Percentiles rank a stretch among this genome's conserved stretches.
phyloP scores from a whole-genome alignment of 1,284 basidiomycete genomes.

The Ustilago esculenta region DNA sequence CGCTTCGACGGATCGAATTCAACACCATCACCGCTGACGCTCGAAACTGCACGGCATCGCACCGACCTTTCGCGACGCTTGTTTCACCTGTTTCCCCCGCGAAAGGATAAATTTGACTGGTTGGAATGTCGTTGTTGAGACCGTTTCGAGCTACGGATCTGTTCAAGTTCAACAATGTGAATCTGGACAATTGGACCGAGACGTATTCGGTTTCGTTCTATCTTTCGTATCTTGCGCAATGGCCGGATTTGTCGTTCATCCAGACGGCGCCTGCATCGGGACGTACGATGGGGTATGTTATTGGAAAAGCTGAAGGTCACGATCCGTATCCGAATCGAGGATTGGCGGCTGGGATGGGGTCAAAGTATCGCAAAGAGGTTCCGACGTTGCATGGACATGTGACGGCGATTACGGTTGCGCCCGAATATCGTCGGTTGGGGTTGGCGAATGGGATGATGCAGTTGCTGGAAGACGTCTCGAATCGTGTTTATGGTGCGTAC shows the following conservation, averaged over 20 bases:
- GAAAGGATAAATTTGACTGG: too few relatives aligned
- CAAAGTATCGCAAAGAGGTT: slow-evolving; percentile 1
- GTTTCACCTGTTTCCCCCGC: too few relatives aligned
- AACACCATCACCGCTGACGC: too few relatives aligned
- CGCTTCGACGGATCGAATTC: too few relatives aligned
- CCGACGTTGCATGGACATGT: slow-evolving; percentile 73
- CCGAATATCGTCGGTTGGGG: slow-evolving; percentile 84
- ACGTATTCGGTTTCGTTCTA: slow-evolving; percentile 89
- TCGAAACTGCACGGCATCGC: too few relatives aligned
- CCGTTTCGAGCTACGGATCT: slow-evolving; percentile 86
- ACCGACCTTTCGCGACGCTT: too few relatives aligned
- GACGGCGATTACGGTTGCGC: slow-evolving; percentile 88
- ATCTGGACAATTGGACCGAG: slow-evolving; percentile 92
- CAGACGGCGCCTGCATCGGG: slow-evolving; percentile 74
- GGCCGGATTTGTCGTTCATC: slow-evolving; percentile 87
- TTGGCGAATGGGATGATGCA: slow-evolving; percentile 84
- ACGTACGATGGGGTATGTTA: slow-evolving; percentile 54
- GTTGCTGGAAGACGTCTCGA: slow-evolving; percentile 81
- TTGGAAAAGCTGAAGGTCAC: slow-evolving; percentile 62
- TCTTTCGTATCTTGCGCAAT: slow-evolving; percentile 82
- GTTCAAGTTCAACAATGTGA: slow-evolving; percentile 92
- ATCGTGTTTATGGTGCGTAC: slow-evolving; percentile 72
- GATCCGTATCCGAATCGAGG: slow-evolving; percentile 34
- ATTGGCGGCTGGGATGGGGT: too few relatives aligned
- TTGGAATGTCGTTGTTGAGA: slow-evolving; percentile 84